Conservation (phyloP, 73 alveolate species). For the Halteria grandinella region DNA sequence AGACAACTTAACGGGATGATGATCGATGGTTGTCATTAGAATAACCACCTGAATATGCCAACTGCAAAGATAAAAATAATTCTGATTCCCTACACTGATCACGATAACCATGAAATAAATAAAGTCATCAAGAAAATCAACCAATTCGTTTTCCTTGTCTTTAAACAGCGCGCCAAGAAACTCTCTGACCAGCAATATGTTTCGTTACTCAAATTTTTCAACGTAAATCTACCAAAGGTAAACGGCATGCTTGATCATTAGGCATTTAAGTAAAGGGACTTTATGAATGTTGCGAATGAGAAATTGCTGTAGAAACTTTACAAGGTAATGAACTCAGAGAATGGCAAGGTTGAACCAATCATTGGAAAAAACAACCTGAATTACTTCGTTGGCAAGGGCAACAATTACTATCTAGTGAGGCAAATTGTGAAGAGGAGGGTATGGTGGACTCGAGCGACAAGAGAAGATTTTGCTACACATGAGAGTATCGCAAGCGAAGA, state of each 20-base stretch:
- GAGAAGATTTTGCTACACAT: slow-evolving; percentile 22
- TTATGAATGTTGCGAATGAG: slow-evolving; percentile 33
- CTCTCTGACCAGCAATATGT: background rate
- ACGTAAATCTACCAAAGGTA: slow-evolving; percentile 12
- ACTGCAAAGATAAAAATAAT: background rate
- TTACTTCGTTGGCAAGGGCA: slow-evolving; percentile 55
- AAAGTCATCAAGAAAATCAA: slow-evolving; percentile 15
- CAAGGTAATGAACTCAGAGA: slow-evolving; percentile 2
- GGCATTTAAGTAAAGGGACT: slow-evolving; percentile 21
- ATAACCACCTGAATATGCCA: slow-evolving; percentile 24
- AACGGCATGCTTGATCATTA: slow-evolving; percentile 11
- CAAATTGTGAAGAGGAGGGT: slow-evolving; percentile 43
- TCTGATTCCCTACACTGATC: background rate
- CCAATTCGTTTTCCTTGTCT: slow-evolving; percentile 19
- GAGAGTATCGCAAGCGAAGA: background rate
- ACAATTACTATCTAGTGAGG: slow-evolving; percentile 41
- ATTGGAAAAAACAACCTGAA: slow-evolving; percentile 17
- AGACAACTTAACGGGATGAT: too few species aligned
- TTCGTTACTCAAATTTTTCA: background rate
- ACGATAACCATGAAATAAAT: background rate
- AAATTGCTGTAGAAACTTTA: slow-evolving; percentile 16
- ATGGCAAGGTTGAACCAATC: slow-evolving; percentile 28
- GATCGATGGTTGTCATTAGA: slow-evolving; percentile 27
- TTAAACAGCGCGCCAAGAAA: slow-evolving; percentile 4
- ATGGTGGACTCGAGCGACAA: slow-evolving; percentile 57